These are phyloP conservation scores for Aspergillus piperis DNA, from an alignment of 2,329 filamentous ascomycete genomes.

Conservation along the genomic window DNA sequence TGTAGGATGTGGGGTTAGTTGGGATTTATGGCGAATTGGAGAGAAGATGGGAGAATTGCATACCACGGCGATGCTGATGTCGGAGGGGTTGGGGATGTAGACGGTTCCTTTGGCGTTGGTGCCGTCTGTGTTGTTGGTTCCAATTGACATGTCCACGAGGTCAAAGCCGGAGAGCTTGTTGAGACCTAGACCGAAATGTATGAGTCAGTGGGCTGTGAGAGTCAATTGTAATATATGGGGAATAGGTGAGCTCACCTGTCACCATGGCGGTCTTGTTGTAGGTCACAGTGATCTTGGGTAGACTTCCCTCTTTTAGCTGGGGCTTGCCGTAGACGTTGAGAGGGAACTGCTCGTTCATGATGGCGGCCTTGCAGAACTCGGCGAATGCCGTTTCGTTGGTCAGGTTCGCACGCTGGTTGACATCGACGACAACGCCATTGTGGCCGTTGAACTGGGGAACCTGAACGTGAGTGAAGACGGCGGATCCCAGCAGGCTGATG, in stretches of 20 bases:
- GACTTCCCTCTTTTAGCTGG: conserved; percentile 51
- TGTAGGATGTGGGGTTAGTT: conserved; percentile 18
- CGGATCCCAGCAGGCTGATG: conserved; percentile 49
- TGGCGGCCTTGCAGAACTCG: conserved; percentile 51
- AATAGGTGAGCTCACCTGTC: conserved; percentile 49
- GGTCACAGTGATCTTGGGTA: conserved; percentile 54
- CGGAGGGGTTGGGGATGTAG: conserved; percentile 61
- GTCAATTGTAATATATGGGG: neutral
- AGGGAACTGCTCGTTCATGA: conserved; percentile 52
- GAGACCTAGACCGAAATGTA: conserved; percentile 47
- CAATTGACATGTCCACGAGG: conserved; percentile 51
- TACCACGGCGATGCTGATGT: conserved; percentile 57
- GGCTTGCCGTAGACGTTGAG: conserved; percentile 56
- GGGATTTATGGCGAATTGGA: neutral
- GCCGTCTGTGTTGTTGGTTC: conserved; percentile 45
- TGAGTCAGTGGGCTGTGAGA: too few relatives aligned
- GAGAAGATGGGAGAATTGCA: neutral
- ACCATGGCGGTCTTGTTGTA: conserved; percentile 61
- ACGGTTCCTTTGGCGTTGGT: conserved; percentile 58
- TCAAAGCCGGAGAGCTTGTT: conserved; percentile 57
- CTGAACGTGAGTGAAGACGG: conserved; percentile 47
- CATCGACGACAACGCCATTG: conserved; percentile 43
- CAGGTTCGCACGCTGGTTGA: conserved; percentile 51
- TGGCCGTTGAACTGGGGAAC: conserved; percentile 50
- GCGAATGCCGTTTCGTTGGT: conserved; percentile 49